Conservation (phyloP, 345 rosid genomes). For the Linum tenue region DNA sequence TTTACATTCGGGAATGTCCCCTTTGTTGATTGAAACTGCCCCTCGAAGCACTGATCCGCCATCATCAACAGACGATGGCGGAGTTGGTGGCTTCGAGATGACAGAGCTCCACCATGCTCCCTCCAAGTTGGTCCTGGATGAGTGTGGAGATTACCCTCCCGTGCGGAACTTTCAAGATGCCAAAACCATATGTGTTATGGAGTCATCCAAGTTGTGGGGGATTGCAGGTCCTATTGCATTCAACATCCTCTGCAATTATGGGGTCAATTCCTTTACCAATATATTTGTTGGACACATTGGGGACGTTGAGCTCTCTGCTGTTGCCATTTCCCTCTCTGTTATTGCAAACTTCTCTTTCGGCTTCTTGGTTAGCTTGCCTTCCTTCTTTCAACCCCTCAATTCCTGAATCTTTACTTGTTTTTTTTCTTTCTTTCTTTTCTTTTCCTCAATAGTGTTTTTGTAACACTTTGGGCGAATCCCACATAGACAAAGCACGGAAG, state of each 20-base stretch:
- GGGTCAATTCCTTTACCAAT: conserved; percentile 78
- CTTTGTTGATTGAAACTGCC: conserved; percentile 18
- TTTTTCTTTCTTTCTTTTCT: too few relatives aligned
- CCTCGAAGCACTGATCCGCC: not conserved
- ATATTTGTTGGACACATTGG: conserved; percentile 90
- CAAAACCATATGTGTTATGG: conserved; percentile 35
- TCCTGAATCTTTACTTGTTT: too few relatives aligned
- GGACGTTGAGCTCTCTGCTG: conserved; percentile 80
- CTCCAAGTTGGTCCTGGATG: conserved; percentile 25
- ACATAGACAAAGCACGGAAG: too few relatives aligned
- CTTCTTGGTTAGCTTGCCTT: conserved; percentile 51
- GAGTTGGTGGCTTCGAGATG: conserved; percentile 20
- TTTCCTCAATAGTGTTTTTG: too few relatives aligned
- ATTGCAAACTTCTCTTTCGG: conserved; percentile 87
- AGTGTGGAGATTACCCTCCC: conserved; percentile 53
- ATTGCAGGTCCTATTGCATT: conserved; percentile 90
- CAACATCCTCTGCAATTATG: conserved; percentile 81
- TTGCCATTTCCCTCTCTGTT: conserved; percentile 78
- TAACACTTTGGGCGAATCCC: too few relatives aligned
- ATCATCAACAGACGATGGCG: not conserved
- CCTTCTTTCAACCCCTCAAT: not conserved
- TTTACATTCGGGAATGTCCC: not conserved
- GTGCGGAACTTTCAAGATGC: conserved; percentile 37
- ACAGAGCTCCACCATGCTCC: conserved; percentile 63
- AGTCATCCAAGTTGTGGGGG: conserved; percentile 59